Evolutionary conservation across 2,329 filamentous ascomycete genomes (phyloP).

Genomic region (Cadophora sp.): DNA sequence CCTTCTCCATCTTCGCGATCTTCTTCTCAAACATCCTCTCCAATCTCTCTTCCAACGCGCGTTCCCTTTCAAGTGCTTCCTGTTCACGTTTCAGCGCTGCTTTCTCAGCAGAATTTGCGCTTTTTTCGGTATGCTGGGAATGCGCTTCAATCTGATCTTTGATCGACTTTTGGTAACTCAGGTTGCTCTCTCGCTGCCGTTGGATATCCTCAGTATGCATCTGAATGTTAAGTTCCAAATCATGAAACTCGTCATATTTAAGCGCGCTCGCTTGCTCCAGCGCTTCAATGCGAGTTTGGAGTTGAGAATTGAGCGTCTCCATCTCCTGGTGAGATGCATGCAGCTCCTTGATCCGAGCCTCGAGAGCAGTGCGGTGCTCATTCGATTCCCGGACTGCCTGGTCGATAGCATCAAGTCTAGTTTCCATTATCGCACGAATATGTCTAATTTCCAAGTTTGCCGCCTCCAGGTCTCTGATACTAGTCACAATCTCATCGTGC

Average conservation of each 20-base stretch:
- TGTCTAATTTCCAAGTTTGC: not conserved
- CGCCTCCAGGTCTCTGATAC: slow-evolving; percentile 12
- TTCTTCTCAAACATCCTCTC: not conserved
- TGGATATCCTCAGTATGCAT: slow-evolving; percentile 20
- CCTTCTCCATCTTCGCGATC: not conserved
- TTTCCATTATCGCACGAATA: not conserved
- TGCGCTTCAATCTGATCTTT: slow-evolving; percentile 23
- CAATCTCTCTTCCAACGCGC: not conserved
- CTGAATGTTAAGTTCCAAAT: slow-evolving; percentile 19
- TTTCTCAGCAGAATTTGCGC: not conserved
- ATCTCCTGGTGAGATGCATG: not conserved
- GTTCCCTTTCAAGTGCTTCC: not conserved
- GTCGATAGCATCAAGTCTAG: not conserved
- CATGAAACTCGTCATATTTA: slow-evolving; percentile 6
- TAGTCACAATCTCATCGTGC: not conserved
- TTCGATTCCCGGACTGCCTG: not conserved
- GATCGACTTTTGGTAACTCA: slow-evolving; percentile 18
- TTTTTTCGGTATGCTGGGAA: slow-evolving; percentile 9
- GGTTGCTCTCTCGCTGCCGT: slow-evolving; percentile 17
- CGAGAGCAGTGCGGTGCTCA: not conserved
- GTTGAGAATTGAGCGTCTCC: not conserved
- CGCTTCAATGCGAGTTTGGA: not conserved
- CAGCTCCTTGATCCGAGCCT: not conserved
- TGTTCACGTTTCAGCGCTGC: not conserved
- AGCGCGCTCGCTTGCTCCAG: not conserved